Base-by-base conservation (phyloP, 495 filamentous ascomycete species). In the Podospora sp. region DNA sequence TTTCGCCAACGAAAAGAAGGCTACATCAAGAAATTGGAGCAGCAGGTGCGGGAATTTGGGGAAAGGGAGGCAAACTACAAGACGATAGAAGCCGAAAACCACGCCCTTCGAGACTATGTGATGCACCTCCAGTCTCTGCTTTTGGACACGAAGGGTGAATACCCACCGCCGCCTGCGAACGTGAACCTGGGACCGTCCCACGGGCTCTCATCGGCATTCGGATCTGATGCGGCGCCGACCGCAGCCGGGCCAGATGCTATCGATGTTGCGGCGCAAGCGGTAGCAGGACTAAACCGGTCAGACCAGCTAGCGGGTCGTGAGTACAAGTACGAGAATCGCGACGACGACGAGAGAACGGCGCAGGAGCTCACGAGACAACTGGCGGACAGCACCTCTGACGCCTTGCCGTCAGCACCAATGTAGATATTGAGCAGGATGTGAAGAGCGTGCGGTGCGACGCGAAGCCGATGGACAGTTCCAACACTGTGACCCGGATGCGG, bases 1-100 rank as follows among this genome's bases (percentile, higher is more conserved):
- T 99, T 99, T 79, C 92, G 95, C 25, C 94, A 97, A 83, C 91
- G 95, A 62, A 99, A 99, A 79, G 95, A 99, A 80, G 91, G 89
- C 35, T 97, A 98, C 76, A 99, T 99, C 77, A 96, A 97, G 82
- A 93, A 94, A 75, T 84, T 99, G 18, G 95, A 98, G 76, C 91
- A 94, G 70, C 91, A 97, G 76, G 92, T 96, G 52, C 86, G 90
- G 68, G 91, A 92, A 21, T 88, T 86, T 71, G 85, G 87, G 51
- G 79, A 81, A 20, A 85, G 94, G 75, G 88, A 90, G 60, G 86
- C 89, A 61, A 87, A 81, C 60, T 91, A 85, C 72, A 93, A 96
- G 72, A 79, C 83, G 56, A 81, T 97, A 22, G 89, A 95, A 70
- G 81, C 84, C 27, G 96, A 99, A 75, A 96, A 97, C 78, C 95